phyloP scores from a whole-genome alignment of 768 basidiomycete species.

The Mycena alexandri region DNA sequence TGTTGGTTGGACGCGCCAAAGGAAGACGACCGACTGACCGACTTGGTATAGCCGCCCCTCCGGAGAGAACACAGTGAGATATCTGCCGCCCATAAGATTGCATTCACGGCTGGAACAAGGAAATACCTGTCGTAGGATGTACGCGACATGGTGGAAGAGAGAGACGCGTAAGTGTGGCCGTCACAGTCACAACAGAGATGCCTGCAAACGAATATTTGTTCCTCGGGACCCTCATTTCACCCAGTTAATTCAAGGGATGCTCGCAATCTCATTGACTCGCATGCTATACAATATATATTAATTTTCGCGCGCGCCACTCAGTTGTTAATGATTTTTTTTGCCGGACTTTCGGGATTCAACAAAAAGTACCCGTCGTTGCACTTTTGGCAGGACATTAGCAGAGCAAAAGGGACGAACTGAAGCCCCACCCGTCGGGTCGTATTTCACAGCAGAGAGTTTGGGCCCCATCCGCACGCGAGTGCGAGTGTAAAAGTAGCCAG shows the following conservation, averaged over 20 bases:
- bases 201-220: too few relatives aligned
- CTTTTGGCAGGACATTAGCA: conserved; percentile 49
- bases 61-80: conserved; percentile 96
- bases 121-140: conserved; percentile 91
- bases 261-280: not conserved
- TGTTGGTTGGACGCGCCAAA: conserved; percentile 29
- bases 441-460: conserved; percentile 91
- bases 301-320: conserved; percentile 6
- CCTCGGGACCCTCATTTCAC: not conserved
- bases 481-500: conserved; percentile 92
- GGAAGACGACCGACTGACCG: conserved; percentile 64
- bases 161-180: conserved; percentile 69
- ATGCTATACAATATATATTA: conserved; percentile 9
- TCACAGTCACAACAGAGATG: conserved; percentile 11
- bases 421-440: conserved; percentile 85
- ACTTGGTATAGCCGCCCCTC: conserved; percentile 99
- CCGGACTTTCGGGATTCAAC: conserved; percentile 84
- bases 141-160: conserved; percentile 79
- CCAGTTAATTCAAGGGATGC: too few relatives aligned
- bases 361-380: conserved; percentile 80
- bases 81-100: conserved; percentile 58
- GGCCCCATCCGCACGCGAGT: conserved; percentile 79
- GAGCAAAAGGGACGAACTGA: not conserved
- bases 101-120: not conserved
- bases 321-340: conserved; percentile 50